Percentiles rank a stretch among this genome's conserved stretches.
Conservation (phyloP, 352 stramenopile genomes). For the Poterioochromonas sp. region DNA sequence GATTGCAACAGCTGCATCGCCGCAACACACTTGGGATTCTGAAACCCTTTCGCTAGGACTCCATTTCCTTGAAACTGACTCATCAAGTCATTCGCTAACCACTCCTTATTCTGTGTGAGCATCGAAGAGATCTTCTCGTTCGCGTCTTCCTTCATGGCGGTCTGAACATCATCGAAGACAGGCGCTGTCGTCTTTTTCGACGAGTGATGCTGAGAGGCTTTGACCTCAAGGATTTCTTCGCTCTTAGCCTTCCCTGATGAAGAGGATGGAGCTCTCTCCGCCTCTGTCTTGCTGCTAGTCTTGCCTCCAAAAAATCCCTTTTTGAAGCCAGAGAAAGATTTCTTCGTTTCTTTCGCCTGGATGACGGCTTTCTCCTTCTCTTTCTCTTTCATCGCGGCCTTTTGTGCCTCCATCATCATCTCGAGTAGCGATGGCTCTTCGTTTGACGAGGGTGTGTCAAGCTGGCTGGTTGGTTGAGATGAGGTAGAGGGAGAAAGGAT, state of each 20-base stretch:
- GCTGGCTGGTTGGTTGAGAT: too few species aligned
- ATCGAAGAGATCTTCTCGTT: too few species aligned
- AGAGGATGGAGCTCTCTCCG: background rate
- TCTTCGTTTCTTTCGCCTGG: background rate
- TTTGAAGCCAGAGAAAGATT: slow-evolving; percentile 9
- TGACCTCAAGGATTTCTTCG: background rate
- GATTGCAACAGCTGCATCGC: slow-evolving; percentile 26
- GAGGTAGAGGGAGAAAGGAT: too few species aligned
- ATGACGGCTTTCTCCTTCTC: background rate
- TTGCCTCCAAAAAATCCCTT: slow-evolving; percentile 24
- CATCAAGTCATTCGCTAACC: slow-evolving; percentile 5
- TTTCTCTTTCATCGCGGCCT: background rate
- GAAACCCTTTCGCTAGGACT: background rate
- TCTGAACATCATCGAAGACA: slow-evolving; percentile 14
- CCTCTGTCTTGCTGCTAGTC: background rate
- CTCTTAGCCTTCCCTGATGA: background rate
- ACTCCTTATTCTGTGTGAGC: background rate
- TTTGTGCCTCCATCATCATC: slow-evolving; percentile 25
- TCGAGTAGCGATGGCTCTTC: slow-evolving; percentile 15
- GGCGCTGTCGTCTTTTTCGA: background rate
- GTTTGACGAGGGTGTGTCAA: background rate
- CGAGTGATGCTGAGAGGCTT: background rate
- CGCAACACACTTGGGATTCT: slow-evolving; percentile 10
- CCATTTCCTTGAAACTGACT: background rate
- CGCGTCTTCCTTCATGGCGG: slow-evolving; percentile 11